Evolutionary conservation across 106 monocot genomes (phyloP).

Genomic region (Allium fistulosum): DNA sequence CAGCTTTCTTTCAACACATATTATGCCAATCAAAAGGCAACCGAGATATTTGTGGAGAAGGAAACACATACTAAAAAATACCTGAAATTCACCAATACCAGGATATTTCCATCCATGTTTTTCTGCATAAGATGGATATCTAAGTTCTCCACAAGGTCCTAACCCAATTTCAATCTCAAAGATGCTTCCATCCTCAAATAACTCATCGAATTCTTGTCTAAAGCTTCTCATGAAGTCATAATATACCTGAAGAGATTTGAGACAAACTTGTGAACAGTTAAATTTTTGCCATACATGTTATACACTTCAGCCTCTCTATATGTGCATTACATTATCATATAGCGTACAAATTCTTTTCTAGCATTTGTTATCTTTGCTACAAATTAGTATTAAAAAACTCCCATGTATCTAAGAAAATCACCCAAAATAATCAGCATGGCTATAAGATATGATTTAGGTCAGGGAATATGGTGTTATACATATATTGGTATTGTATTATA

Average conservation of each 20-base stretch:
- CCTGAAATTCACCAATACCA: slow-evolving; percentile 98
- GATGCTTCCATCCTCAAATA: slow-evolving; percentile 81
- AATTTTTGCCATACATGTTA: too few relatives aligned
- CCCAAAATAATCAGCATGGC: background rate
- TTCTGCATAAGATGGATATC: slow-evolving; percentile 85
- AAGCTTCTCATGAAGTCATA: slow-evolving; percentile 99
- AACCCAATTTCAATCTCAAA: slow-evolving; percentile 86
- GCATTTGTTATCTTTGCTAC: background rate
- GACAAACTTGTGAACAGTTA: too few relatives aligned
- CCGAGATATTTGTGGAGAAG: too few relatives aligned
- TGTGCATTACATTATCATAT: too few relatives aligned
- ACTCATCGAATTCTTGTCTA: slow-evolving; percentile 73
- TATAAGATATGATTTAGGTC: background rate
- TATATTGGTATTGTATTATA: too few relatives aligned
- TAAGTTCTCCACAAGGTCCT: slow-evolving; percentile 93
- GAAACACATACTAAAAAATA: slow-evolving; percentile 4
- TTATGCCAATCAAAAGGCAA: too few relatives aligned
- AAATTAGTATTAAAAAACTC: background rate
- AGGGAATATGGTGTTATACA: too few relatives aligned
- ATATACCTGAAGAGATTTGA: slow-evolving; percentile 50
- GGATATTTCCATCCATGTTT: slow-evolving; percentile 95
- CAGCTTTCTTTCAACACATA: too few relatives aligned
- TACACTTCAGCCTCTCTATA: too few relatives aligned
- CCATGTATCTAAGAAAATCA: background rate
- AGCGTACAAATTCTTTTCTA: too few relatives aligned